Conservation (phyloP, 352 stramenopile genomes). For the Phytophthora multivora region DNA sequence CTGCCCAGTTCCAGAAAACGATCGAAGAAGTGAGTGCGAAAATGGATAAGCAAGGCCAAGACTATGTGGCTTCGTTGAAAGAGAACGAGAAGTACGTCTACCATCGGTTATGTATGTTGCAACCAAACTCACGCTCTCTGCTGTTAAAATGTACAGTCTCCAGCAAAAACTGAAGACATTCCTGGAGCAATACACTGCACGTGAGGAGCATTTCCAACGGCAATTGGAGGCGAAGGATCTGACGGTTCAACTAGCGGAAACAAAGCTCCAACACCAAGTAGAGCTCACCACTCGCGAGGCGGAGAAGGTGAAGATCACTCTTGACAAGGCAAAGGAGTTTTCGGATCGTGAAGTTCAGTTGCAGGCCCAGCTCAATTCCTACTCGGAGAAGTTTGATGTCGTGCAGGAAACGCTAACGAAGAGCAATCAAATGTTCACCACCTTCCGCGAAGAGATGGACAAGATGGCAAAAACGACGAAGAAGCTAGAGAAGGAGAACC, state of each 20-base stretch:
- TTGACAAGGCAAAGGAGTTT: slow-evolving; percentile 86
- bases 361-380: slow-evolving; percentile 77
- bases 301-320: slow-evolving; percentile 73
- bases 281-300: slow-evolving; percentile 73
- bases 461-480: slow-evolving; percentile 91
- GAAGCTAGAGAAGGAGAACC: slow-evolving; percentile 87
- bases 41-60: slow-evolving; percentile 86
- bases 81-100: slow-evolving; percentile 84
- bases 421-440: slow-evolving; percentile 88
- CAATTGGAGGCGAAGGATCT: slow-evolving; percentile 87
- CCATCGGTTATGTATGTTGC: background rate
- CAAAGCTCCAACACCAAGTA: slow-evolving; percentile 80
- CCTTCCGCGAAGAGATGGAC: slow-evolving; percentile 86
- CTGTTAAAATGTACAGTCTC: slow-evolving; percentile 43
- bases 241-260: slow-evolving; percentile 78
- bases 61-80: slow-evolving; percentile 84
- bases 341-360: slow-evolving; percentile 75
- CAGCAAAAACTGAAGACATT: slow-evolving; percentile 87
- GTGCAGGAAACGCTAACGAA: slow-evolving; percentile 87
- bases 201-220: slow-evolving; percentile 85
- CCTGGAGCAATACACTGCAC: slow-evolving; percentile 77
- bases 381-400: slow-evolving; percentile 87
- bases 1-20: slow-evolving; percentile 82
- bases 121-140: background rate
- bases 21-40: slow-evolving; percentile 90